Conservation (phyloP, 2,329 filamentous ascomycete genomes). For the Penicillium sp. region DNA sequence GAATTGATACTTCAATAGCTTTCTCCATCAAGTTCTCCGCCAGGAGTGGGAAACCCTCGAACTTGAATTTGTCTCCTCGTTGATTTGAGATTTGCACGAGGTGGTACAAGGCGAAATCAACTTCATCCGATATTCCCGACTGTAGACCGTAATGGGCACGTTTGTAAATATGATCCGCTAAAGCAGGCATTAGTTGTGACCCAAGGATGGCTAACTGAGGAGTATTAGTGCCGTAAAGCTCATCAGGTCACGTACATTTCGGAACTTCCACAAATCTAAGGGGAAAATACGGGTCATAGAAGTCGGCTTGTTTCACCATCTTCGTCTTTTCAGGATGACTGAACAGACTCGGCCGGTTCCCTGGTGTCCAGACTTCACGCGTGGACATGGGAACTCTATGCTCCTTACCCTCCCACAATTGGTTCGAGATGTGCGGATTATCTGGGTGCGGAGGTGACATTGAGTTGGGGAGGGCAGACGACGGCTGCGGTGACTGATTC, state of each 20-base stretch:
- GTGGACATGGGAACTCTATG: slow-evolving; percentile 45
- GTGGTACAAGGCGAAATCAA: slow-evolving; percentile 92
- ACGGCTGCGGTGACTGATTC: slow-evolving; percentile 41
- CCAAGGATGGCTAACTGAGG: not conserved
- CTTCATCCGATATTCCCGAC: slow-evolving; percentile 77
- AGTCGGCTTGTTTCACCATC: slow-evolving; percentile 39
- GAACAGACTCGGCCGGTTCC: slow-evolving; percentile 48
- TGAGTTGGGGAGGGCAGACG: slow-evolving; percentile 29
- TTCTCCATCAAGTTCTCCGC: slow-evolving; percentile 89
- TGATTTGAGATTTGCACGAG: slow-evolving; percentile 95
- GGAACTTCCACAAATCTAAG: slow-evolving; percentile 42
- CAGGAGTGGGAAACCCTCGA: slow-evolving; percentile 86
- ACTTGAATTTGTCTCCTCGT: slow-evolving; percentile 92
- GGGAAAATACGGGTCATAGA: slow-evolving; percentile 45
- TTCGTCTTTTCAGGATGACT: slow-evolving; percentile 35
- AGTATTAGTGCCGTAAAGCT: not conserved
- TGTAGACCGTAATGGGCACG: slow-evolving; percentile 83
- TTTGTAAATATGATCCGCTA: slow-evolving; percentile 75
- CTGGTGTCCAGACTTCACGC: slow-evolving; percentile 48
- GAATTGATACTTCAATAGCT: slow-evolving; percentile 73
- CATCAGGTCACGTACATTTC: slow-evolving; percentile 35
- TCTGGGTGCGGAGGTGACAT: slow-evolving; percentile 38
- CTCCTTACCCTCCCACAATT: slow-evolving; percentile 46
- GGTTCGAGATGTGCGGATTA: slow-evolving; percentile 36
- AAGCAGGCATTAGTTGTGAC: slow-evolving; percentile 20